Evolutionary conservation across 1,139 yeast species (phyloP).

Genomic region (Suhomyces choctaworum): DNA sequence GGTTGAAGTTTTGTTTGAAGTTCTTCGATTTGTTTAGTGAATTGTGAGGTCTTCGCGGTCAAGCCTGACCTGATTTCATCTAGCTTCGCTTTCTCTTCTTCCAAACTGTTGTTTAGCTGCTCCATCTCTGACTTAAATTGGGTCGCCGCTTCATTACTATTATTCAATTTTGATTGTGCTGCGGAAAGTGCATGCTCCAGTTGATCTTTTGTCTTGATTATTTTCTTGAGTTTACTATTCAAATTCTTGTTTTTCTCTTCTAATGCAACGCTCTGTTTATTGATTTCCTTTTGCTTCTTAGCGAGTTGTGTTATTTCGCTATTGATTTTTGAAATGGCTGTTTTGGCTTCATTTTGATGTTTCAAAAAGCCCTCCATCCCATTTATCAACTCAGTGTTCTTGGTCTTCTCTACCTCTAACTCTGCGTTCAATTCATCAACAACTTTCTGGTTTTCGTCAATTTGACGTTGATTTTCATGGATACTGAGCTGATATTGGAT

Average conservation of each 20-base stretch:
- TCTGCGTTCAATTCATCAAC: constrained; percentile 41
- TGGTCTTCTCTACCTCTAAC: constrained; percentile 48
- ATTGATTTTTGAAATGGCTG: constrained; percentile 29
- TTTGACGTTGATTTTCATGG: constrained; percentile 37
- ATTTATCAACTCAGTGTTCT: constrained; percentile 43
- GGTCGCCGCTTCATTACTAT: constrained; percentile 44
- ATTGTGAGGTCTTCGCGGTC: constrained; percentile 69
- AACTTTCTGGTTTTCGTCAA: constrained; percentile 39
- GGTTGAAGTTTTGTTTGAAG: constrained; percentile 76
- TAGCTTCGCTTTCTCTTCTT: constrained; percentile 54
- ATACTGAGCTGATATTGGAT: constrained; percentile 58
- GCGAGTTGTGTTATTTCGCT: constrained; percentile 35
- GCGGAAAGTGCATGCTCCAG: constrained; percentile 41
- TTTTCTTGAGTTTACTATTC: constrained; percentile 59
- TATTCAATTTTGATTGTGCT: constrained; percentile 48
- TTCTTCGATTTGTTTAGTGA: constrained; percentile 61
- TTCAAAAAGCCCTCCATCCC: constrained; percentile 43
- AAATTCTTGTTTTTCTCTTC: constrained; percentile 76
- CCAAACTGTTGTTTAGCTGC: constrained; percentile 47
- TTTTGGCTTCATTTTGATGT: constrained; percentile 34
- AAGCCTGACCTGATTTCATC: constrained; percentile 65
- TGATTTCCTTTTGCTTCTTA: constrained; percentile 39
- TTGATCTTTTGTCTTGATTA: constrained; percentile 48
- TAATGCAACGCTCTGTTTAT: constrained; percentile 57
- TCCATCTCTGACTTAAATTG: constrained; percentile 45